Percentiles rank a stretch among this genome's conserved stretches.
phyloP scores from a whole-genome alignment of 768 basidiomycete genomes.

The Macrolepiota dolichaula region DNA sequence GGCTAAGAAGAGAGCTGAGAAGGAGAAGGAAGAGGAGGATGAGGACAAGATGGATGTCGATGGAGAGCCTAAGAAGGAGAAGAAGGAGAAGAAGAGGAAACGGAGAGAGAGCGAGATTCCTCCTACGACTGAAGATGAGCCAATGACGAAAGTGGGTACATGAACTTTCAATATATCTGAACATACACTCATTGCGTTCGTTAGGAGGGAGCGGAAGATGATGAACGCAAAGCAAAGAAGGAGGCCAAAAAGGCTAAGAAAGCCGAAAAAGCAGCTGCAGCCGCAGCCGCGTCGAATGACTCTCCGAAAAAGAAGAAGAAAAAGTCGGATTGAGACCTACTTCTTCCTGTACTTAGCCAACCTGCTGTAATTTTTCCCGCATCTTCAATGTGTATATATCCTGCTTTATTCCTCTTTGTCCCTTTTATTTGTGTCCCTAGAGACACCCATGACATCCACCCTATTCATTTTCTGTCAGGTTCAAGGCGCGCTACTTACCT shows the following conservation, averaged over 20 bases:
- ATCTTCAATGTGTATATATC: slow-evolving; percentile 18
- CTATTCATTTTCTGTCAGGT: not conserved
- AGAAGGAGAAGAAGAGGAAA: slow-evolving; percentile 38
- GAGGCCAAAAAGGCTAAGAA: slow-evolving; percentile 73
- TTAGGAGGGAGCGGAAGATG: slow-evolving; percentile 75
- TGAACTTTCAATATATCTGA: slow-evolving; percentile 6
- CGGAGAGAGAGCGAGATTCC: slow-evolving; percentile 37
- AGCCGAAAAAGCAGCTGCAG: slow-evolving; percentile 36
- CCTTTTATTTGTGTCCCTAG: not conserved
- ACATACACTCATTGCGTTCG: slow-evolving; percentile 4
- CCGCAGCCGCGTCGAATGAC: slow-evolving; percentile 18
- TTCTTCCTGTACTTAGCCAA: not conserved
- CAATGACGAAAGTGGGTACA: slow-evolving; percentile 34
- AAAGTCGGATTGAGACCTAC: slow-evolving; percentile 37
- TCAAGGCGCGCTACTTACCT: no score
- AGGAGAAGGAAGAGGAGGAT: slow-evolving; percentile 35
- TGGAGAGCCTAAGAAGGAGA: slow-evolving; percentile 36
- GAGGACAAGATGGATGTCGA: slow-evolving; percentile 35
- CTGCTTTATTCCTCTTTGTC: not conserved
- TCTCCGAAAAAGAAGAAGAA: slow-evolving; percentile 56
- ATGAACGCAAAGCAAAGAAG: slow-evolving; percentile 77
- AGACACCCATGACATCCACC: no score
- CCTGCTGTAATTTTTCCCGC: slow-evolving; percentile 16
- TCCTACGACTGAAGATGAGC: slow-evolving; percentile 32
- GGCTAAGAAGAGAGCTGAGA: slow-evolving; percentile 65